These are phyloP conservation scores for Terfezia boudieri DNA, from an alignment of 495 filamentous ascomycete genomes.

Conservation along the genomic window DNA sequence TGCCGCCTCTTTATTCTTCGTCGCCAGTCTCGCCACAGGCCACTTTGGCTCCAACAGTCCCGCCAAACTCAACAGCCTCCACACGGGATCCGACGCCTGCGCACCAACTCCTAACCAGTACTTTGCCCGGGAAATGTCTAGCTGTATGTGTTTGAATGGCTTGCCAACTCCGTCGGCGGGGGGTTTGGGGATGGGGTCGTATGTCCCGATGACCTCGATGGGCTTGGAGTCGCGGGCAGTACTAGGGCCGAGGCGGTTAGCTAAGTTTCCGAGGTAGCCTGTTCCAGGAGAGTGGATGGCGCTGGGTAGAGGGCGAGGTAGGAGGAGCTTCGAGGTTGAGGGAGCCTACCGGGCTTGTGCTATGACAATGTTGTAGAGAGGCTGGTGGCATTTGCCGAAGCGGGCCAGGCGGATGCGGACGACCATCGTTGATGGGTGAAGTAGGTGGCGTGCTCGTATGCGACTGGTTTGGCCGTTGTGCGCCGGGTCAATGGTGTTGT, in stretches of 20 bases:
- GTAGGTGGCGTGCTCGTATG: too few species aligned
- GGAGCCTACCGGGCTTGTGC: constrained; percentile 65
- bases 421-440: constrained; percentile 40
- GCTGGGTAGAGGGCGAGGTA: neutral
- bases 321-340: neutral
- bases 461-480: too few species aligned
- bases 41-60: constrained; percentile 14
- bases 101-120: constrained; percentile 97
- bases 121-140: constrained; percentile 58
- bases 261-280: neutral
- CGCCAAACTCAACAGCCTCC: constrained; percentile 72
- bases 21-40: constrained; percentile 7
- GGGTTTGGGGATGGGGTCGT: constrained; percentile 67
- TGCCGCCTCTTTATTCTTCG: neutral
- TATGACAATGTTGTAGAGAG: constrained; percentile 95
- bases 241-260: constrained; percentile 19
- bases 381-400: constrained; percentile 66
- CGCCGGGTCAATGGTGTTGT: too few species aligned
- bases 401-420: constrained; percentile 80
- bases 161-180: constrained; percentile 42
- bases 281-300: neutral
- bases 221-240: constrained; percentile 67
- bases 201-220: constrained; percentile 83
- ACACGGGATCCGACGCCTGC: constrained; percentile 71
- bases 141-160: constrained; percentile 67